These are phyloP conservation scores for Pseudopyrenochaeta lycopersici DNA, from an alignment of 2,329 filamentous ascomycete genomes.

Conservation along the genomic window DNA sequence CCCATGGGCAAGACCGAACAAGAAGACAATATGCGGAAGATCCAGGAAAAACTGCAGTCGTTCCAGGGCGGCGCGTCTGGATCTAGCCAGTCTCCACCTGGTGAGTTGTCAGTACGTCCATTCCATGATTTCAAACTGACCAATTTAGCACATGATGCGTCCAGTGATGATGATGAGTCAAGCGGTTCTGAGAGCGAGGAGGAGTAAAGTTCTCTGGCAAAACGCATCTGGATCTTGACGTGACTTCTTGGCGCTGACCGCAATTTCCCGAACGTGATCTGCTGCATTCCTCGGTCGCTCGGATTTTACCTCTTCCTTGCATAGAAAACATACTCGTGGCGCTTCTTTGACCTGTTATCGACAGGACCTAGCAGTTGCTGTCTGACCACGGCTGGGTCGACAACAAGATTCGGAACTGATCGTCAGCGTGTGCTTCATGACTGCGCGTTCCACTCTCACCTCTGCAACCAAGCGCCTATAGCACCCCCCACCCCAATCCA, in stretches of 20 bases:
- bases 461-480: background rate
- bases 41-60: constrained; percentile 65
- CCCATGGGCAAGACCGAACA: constrained; percentile 79
- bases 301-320: constrained; percentile 11
- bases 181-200: constrained; percentile 64
- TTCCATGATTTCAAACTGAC: constrained; percentile 23
- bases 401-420: constrained; percentile 6
- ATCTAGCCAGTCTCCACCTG: constrained; percentile 57
- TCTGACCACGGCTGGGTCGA: background rate
- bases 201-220: constrained; percentile 39
- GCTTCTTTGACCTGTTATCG: constrained; percentile 6
- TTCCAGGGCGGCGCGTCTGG: constrained; percentile 51
- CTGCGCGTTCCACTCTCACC: constrained; percentile 6
- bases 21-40: constrained; percentile 70
- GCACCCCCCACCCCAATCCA: constrained; percentile 3
- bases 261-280: background rate
- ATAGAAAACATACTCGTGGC: constrained; percentile 13
- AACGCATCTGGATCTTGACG: constrained; percentile 9
- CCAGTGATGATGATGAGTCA: constrained; percentile 58
- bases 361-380: background rate
- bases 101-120: constrained; percentile 37
- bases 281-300: constrained; percentile 10
- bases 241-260: constrained; percentile 10
- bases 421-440: constrained; percentile 15
- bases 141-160: constrained; percentile 52